These are phyloP conservation scores for Sambucus nigra DNA, from an alignment of 129 eudicot species.

Conservation along the genomic window DNA sequence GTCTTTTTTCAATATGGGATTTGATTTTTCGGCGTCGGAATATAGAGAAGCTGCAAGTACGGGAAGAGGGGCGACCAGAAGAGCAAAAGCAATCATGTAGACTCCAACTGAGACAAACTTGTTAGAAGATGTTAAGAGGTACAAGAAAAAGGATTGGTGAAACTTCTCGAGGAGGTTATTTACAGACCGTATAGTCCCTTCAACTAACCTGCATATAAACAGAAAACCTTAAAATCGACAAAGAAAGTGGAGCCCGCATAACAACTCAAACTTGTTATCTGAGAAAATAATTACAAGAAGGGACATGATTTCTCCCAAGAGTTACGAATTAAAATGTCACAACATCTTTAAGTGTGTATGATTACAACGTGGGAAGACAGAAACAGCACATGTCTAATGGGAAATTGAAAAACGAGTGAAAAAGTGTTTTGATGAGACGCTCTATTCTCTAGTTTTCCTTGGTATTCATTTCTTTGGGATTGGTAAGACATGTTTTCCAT, in stretches of 20 bases:
- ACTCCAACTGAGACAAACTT: slow-evolving; percentile 92
- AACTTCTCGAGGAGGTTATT: slow-evolving; percentile 95
- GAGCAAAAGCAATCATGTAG: slow-evolving; percentile 88
- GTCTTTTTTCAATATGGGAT: slow-evolving; percentile 11
- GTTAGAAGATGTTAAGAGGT: slow-evolving; percentile 71
- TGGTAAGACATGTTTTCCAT: no score
- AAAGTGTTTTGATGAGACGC: no score
- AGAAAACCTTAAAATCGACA: neutral
- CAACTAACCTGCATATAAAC: slow-evolving; percentile 65
- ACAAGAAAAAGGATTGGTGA: slow-evolving; percentile 94
- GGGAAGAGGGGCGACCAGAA: slow-evolving; percentile 87
- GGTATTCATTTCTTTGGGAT: no score
- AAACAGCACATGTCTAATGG: no score
- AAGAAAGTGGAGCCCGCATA: neutral
- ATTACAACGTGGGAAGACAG: no score
- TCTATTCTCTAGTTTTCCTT: no score
- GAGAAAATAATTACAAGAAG: neutral
- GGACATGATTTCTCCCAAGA: neutral
- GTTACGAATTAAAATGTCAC: neutral
- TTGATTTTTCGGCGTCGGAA: slow-evolving; percentile 38
- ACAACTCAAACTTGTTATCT: neutral
- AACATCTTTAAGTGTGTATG: neutral
- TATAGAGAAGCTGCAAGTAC: slow-evolving; percentile 77
- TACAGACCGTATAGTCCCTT: slow-evolving; percentile 70
- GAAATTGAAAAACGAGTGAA: no score